A percentile compares a stretch with the other conserved stretches of the same genome.
Conservation (phyloP, 257 asterid species). For the Scutellaria barbata region DNA sequence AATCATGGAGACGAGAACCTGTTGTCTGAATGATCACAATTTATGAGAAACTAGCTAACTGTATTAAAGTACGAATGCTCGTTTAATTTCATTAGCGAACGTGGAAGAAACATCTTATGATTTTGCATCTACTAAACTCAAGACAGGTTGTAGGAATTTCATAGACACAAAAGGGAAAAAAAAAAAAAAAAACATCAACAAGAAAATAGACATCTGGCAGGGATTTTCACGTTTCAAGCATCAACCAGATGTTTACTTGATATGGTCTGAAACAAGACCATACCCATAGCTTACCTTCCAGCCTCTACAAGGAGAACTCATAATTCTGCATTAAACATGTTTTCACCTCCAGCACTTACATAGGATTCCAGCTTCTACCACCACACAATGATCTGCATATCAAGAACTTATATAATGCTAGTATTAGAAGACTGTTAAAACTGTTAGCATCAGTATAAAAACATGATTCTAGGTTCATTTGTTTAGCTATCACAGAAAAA, state of each 20-base stretch:
- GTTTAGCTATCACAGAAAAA: background rate
- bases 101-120: background rate
- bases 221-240: background rate
- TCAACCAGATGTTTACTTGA: background rate
- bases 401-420: background rate
- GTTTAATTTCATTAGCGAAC: background rate
- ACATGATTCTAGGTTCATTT: no score
- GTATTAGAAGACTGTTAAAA: background rate
- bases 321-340: conserved; percentile 41
- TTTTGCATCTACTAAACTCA: background rate
- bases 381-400: conserved; percentile 50
- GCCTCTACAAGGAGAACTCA: conserved; percentile 59
- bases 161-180: background rate
- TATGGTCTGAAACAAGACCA: conserved; percentile 15
- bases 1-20: background rate
- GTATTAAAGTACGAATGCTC: background rate
- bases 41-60: no score
- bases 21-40: background rate
- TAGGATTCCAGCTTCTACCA: conserved; percentile 45
- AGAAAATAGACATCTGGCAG: background rate
- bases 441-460: background rate
- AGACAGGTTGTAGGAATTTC: background rate
- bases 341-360: conserved; percentile 45
- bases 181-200: background rate
- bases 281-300: conserved; percentile 49